phyloP scores from a whole-genome alignment of 2,329 filamentous ascomycete species.

The Trichoderma sp. region DNA sequence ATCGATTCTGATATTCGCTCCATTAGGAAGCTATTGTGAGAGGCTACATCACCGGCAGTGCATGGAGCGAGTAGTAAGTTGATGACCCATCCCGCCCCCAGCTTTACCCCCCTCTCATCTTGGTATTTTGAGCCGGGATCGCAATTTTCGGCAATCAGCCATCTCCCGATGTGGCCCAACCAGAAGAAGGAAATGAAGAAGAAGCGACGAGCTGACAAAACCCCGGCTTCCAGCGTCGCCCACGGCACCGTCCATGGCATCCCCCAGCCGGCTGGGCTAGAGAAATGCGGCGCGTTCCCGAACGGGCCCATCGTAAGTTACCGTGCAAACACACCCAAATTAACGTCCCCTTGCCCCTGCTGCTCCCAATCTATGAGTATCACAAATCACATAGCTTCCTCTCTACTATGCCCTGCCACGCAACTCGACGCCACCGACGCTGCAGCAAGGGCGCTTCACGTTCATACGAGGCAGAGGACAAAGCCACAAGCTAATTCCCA shows the following conservation, averaged over 20 bases:
- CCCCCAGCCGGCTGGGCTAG: constrained; percentile 66
- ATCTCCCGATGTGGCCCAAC: neutral
- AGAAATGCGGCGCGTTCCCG: constrained; percentile 71
- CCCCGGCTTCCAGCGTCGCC: constrained; percentile 50
- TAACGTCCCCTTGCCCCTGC: neutral
- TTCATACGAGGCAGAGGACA: neutral
- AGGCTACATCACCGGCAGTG: constrained; percentile 85
- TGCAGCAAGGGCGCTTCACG: neutral
- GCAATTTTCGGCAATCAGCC: neutral
- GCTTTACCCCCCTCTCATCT: neutral
- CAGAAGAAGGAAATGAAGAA: neutral
- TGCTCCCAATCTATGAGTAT: neutral
- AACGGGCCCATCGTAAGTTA: constrained; percentile 53
- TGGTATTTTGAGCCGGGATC: neutral
- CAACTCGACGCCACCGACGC: neutral
- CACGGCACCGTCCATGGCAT: constrained; percentile 75
- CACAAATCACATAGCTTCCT: neutral
- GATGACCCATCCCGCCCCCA: neutral
- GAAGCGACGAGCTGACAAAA: constrained; percentile 51
- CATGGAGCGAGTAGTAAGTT: constrained; percentile 66
- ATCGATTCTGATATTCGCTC: neutral
- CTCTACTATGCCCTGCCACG: neutral
- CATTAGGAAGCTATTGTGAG: constrained; percentile 52
- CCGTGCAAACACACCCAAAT: neutral
- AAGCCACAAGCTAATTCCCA: neutral